Base-by-base conservation (phyloP, 2,329 filamentous ascomycete genomes). In the Aureobasidium lini region DNA sequence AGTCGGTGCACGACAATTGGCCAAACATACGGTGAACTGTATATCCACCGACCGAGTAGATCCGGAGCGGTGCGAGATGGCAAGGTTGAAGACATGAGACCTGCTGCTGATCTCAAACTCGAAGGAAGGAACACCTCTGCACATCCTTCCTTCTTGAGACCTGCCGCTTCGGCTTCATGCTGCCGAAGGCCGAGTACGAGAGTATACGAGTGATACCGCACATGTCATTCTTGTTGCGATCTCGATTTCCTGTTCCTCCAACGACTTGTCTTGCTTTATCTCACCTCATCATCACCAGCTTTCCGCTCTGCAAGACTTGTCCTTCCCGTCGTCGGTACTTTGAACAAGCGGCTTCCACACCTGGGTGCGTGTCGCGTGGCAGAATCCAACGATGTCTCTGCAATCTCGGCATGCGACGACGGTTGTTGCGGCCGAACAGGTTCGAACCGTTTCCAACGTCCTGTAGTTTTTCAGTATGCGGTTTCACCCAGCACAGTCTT, bases 401-500 rank as follows among this genome's bases (percentile, higher is more conserved):
- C 8, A 9, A n/a, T 42, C 49, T 42, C 49, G 49, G 49, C 37
- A 53, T 29, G 15, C 32, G 15, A n/a, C 28, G 28, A 52, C 37
- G 36, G 40, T 53, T 13, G 8, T 13, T 29, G 13, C 49, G 49
- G 37, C 36, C 23, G 49, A 52, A 52, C 34, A 4, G 16, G 37
- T 53, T 53, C 23, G 6, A 42, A 32, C 49, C 49, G 49, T 53
- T 53, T 9, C 8, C 37, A 53, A 53, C 49, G 49, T 53, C 37
- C 49, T 53, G 36, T 53, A 53, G 49, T 53, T 13, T 42, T 29
- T 32, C 8, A 13, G 11, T 18, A 42, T 32, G 49, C 28, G 37
- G 49, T 52, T 23, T 52, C 49, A 40, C 37, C 8, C 49, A 42
- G 42, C 28, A 13, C 36, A 13, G 28, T 15, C 18, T 11, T 11